Conservation (phyloP, 768 basidiomycete species). For the Wakefieldia striispora region DNA sequence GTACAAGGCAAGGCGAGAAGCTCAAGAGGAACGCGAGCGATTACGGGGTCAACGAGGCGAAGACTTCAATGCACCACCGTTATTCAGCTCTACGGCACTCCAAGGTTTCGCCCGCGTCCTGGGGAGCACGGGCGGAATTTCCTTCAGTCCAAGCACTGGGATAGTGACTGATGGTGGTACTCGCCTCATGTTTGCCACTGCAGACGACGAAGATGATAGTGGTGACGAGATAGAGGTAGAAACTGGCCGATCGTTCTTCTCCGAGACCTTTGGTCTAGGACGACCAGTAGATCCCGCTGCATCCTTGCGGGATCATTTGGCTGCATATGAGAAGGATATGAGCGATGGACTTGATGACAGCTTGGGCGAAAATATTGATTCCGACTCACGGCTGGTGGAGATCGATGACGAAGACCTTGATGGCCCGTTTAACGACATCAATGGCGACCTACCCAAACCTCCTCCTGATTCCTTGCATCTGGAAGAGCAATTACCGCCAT, state of each 20-base stretch:
- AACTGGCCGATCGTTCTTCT: slow-evolving; percentile 45
- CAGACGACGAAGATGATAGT: slow-evolving; percentile 61
- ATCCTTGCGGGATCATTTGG: slow-evolving; percentile 58
- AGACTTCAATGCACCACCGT: slow-evolving; percentile 20
- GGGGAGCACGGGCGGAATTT: slow-evolving; percentile 60
- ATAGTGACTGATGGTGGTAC: slow-evolving; percentile 46
- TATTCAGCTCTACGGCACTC: slow-evolving; percentile 38
- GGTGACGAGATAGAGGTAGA: slow-evolving; percentile 45
- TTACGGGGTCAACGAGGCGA: slow-evolving; percentile 36
- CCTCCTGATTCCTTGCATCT: slow-evolving; percentile 23
- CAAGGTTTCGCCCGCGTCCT: slow-evolving; percentile 55
- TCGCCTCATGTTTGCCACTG: slow-evolving; percentile 58
- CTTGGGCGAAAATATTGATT: slow-evolving; percentile 15
- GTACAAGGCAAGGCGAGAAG: slow-evolving; percentile 61
- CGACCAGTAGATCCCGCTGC: slow-evolving; percentile 53
- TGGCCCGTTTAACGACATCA: slow-evolving; percentile 27
- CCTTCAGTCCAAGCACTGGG: slow-evolving; percentile 55
- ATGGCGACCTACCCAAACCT: slow-evolving; percentile 36
- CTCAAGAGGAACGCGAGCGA: slow-evolving; percentile 49
- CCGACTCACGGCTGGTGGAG: slow-evolving; percentile 27
- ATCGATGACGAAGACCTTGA: slow-evolving; percentile 34
- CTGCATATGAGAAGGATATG: slow-evolving; percentile 58
- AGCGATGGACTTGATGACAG: slow-evolving; percentile 34
- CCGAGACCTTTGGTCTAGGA: slow-evolving; percentile 43
- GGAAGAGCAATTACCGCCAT: slow-evolving; percentile 26